Evolutionary conservation across 768 basidiomycete genomes (phyloP), one percentile per base, ranked within the genome.

Genomic region (Sarcodon sp.): DNA sequence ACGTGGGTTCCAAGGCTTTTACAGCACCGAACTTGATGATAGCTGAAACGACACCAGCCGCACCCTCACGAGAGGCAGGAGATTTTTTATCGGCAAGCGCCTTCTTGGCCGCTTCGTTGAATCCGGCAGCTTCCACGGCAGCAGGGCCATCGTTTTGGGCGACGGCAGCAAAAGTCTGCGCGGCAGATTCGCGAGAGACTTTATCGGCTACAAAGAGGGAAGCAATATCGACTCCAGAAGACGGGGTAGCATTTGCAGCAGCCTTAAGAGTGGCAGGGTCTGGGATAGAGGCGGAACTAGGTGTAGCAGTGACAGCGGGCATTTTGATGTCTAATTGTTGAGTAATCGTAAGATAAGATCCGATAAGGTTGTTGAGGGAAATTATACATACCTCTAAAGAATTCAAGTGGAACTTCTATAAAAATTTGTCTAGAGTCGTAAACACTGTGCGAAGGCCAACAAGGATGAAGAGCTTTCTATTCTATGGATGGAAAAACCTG

Each of bases 11-110:
- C 54, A 99, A 79, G 43, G 87, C 80, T 58, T 77, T 82, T 55
- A 80, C 69, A 43, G 83, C 84, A 55, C 84, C 87, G 50, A 77
- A 71, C 61, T 75, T 61, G 33, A 53, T 73, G 56, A 96, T 68
- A 38, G 73, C 69, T 46, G 68, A 64, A 60, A 96, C 68, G 62
- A 84, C 77, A 61, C 72, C 67, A 46, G 83, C 84, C 47, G 90
- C 92, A 57, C 83, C 88, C 67, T 97, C 88, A 62, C 93, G 90
- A 54, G 85, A 77, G 53, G 83, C 85, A 46, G 90, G 83, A 13
- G 85, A 87, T 73, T 93, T 96, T 79, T 97, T 98, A 80, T 96
- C 90, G 66, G 72, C 73, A 54, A 96, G 80, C 47, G 89, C 91
- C 73, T 85, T 87, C 65, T 88, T 58, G 53, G 79, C 65, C 57